Base-by-base conservation (phyloP, 2,329 filamentous ascomycete species). In the Aspergillus brunneoviolaceus region DNA sequence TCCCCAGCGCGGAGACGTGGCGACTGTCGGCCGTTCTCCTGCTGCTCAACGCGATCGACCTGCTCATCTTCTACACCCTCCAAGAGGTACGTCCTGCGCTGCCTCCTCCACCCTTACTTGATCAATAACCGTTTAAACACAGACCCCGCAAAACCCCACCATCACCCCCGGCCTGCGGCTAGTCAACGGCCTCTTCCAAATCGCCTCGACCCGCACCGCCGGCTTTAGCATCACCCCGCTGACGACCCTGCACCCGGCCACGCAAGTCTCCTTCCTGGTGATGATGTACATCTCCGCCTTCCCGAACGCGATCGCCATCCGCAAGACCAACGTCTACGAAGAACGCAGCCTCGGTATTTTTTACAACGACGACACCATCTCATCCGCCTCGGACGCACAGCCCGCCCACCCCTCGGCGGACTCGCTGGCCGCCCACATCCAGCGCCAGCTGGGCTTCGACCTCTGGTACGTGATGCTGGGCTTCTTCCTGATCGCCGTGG, bases 401-500 rank as follows among this genome's bases (percentile, higher is more conserved):
- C 50, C 81, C 84, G n/a, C 81, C 81, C 25, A 82, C 78, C 50
- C 84, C 87, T 57, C 84, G 7, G 9, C 27, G 2, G 54, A 57
- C 50, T 92, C 88, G 55, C 96, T 97, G 48, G 90, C 91, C 2
- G 88, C 90, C 33, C 94, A 98, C 85, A 83, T 98, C 72, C 89
- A 94, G 50, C 87, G 90, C 49, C 94, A 98, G 75, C 84, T 98
- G 27, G 96, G 92, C 31, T 98, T 97, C 79, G 94, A 98, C 76
- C 77, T 98, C 75, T 98, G 94, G 94, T 98, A 91, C 71, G 89
- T 98, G 60, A 96, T 96, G 73, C 76, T 97, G 19, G 94, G 93
- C 1, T 87, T 95, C 69, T 98, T 98, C 78, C 85, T 97, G 71
- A 89, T 98, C 69, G 84, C 89, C 61, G 95, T 98, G 67, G 87